Evolutionary conservation across 2,329 filamentous ascomycete genomes (phyloP), one percentile per base, ranked within the genome.

Genomic region (Neobulgaria alba): DNA sequence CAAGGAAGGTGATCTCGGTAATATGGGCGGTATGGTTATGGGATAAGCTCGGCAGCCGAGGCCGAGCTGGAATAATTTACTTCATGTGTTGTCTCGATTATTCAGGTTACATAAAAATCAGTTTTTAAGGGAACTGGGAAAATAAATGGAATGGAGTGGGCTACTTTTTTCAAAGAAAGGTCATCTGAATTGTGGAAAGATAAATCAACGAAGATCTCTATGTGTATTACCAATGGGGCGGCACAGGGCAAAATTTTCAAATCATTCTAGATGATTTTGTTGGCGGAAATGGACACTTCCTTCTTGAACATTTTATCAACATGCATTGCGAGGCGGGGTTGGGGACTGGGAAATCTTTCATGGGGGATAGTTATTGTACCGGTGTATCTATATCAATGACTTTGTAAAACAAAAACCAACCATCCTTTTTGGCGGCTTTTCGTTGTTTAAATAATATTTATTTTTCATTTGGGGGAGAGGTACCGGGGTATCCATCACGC

Each of bases 1-100:
- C 59, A 95, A 95, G 71, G 92, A 98, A 68, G 92, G 92, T 57
- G 92, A 98, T 63, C 82, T 96, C 66, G 76, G 81, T 47, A 86
- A 87, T 53, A 79, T 82, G 75, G 80, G 81, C 66, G 78, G 78
- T 42, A 80, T 82, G 75, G 73, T 82, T 49, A 80, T 82, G 77
- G 77, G 77, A 57, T 82, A 73, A n/a, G 71, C 20, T 35, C 12
- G 17, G 3, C n/a, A 34, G 12, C 5, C n/a, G 14, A 35, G 8
- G 18, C 17, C 23, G 12, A 26, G 23, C 23, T 26, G 23, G 23
- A 26, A 7, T 26, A n/a, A n/a, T n/a, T n/a, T n/a, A n/a, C n/a
- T 26, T 26, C 23, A 26, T 26, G 23, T 7, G 23, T 26, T 12
- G 23, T 26, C 7, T 26, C 23, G 23, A 26, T 26, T 26, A 26